phyloP scores from a whole-genome alignment of 805 yeast genomes.

The Candida ponderosae region DNA sequence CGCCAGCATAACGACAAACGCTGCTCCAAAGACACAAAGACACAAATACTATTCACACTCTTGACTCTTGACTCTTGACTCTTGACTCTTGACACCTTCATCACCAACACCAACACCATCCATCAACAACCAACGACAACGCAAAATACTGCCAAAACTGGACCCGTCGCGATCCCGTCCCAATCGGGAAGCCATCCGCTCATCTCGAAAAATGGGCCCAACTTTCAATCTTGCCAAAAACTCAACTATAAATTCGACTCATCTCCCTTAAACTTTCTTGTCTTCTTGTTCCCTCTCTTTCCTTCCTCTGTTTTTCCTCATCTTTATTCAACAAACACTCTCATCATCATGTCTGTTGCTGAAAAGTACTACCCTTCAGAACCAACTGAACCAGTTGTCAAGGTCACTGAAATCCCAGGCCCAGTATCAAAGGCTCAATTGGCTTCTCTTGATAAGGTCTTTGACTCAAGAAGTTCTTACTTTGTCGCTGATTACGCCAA shows the following conservation, averaged over 20 bases:
- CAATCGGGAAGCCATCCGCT: not conserved
- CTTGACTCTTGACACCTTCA: too few relatives aligned
- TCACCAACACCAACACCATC: too few relatives aligned
- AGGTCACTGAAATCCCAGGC: conserved; percentile 64
- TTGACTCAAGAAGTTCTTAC: conserved; percentile 67
- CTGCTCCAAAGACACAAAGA: too few relatives aligned
- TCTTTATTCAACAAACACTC: not conserved
- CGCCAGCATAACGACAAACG: too few relatives aligned
- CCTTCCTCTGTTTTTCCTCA: not conserved
- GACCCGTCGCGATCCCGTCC: not conserved
- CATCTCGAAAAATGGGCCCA: not conserved
- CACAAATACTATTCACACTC: too few relatives aligned
- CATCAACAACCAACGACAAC: too few relatives aligned
- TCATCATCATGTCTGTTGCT: conserved; percentile 31
- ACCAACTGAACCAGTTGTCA: conserved; percentile 62
- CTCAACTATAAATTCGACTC: not conserved
- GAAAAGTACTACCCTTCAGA: conserved; percentile 69
- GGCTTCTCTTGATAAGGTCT: conserved; percentile 48
- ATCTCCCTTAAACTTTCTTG: not conserved
- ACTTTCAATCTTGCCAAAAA: not conserved
- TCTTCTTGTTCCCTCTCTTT: not conserved
- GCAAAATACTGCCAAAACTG: too few relatives aligned
- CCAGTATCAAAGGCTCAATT: conserved; percentile 53
- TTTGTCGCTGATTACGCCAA: conserved; percentile 70
- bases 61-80: too few relatives aligned